A percentile compares a stretch with the other conserved stretches of the same genome.
Conservation (phyloP, 148 eudicot genomes). For the Oxyria digyna region DNA sequence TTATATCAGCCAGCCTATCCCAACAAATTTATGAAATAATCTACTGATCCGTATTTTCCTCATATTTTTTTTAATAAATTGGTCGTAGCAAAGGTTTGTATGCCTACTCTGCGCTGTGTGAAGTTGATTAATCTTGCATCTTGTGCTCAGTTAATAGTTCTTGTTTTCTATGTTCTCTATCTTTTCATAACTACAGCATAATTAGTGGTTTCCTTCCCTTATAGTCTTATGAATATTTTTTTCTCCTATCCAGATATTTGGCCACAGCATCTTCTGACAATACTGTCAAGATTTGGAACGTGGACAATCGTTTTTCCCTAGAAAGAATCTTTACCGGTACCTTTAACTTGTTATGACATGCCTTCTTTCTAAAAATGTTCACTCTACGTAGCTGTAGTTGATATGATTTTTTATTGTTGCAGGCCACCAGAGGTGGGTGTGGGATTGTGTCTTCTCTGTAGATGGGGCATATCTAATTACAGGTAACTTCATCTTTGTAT, state of each 20-base stretch:
- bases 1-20: neutral
- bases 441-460: constrained; percentile 98
- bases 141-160: neutral
- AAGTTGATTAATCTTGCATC: neutral
- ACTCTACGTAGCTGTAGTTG: neutral
- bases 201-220: too few species aligned
- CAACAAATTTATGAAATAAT: neutral
- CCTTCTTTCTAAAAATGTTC: neutral
- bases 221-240: too few species aligned
- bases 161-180: too few species aligned
- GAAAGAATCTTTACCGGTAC: constrained; percentile 76
- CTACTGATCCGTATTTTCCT: neutral
- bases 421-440: constrained; percentile 99
- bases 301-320: constrained; percentile 61
- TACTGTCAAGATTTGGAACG: constrained; percentile 95
- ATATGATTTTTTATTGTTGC: constrained; percentile 13
- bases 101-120: neutral
- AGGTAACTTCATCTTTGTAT: constrained; percentile 28
- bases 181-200: too few species aligned
- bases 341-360: neutral
- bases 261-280: constrained; percentile 95
- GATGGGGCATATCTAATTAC: constrained; percentile 96
- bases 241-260: constrained; percentile 46
- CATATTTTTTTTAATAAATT: neutral
- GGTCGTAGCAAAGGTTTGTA: neutral